Evolutionary conservation across 2,329 filamentous ascomycete species (phyloP).

Genomic region (Blumeriella jaapii): DNA sequence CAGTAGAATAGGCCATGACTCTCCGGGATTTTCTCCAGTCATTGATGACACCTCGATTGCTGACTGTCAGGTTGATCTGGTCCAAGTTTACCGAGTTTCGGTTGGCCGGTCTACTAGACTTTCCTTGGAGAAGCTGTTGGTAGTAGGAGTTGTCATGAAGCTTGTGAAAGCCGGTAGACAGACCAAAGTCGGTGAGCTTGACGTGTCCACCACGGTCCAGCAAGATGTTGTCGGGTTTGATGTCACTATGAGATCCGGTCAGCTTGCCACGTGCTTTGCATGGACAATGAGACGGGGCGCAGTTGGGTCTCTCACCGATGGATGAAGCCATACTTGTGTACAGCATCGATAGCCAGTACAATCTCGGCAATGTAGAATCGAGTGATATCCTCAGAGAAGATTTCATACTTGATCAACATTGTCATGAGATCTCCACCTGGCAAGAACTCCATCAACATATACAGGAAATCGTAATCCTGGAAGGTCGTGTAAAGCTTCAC

Average conservation of each 20-base stretch:
- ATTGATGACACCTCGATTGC: conserved; percentile 95
- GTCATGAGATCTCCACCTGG: conserved; percentile 98
- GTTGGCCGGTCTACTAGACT: conserved; percentile 60
- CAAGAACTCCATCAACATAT: conserved; percentile 99
- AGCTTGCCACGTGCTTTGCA: not conserved
- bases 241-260: conserved; percentile 52
- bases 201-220: conserved; percentile 92
- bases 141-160: conserved; percentile 98
- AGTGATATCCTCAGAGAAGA: conserved; percentile 97
- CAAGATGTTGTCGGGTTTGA: conserved; percentile 98
- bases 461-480: conserved; percentile 90
- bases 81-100: conserved; percentile 92
- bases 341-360: conserved; percentile 93
- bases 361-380: conserved; percentile 99
- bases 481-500: conserved; percentile 98
- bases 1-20: conserved; percentile 94
- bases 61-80: conserved; percentile 95
- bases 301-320: conserved; percentile 63
- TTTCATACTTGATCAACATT: conserved; percentile 99
- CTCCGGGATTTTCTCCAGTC: conserved; percentile 95
- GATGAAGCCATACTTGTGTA: conserved; percentile 95
- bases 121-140: conserved; percentile 81
- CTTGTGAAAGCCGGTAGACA: conserved; percentile 96
- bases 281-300: too few relatives aligned
- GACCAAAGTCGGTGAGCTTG: conserved; percentile 94